phyloP scores from a whole-genome alignment of 257 asterid species.

The Paraleonurus japonicus region DNA sequence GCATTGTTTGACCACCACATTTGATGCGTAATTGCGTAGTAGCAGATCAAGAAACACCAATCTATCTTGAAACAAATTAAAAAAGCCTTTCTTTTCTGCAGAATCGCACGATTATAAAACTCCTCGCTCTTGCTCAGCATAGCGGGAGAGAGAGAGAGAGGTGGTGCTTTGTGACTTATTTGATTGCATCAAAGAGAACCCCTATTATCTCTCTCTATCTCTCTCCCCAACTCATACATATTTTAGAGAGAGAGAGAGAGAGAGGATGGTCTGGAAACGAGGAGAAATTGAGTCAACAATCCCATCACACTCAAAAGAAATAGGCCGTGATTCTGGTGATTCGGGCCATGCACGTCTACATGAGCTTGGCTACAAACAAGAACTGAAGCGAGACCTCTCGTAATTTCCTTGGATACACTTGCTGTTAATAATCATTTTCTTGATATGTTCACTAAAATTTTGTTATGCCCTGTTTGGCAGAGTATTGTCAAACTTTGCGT shows the following conservation, averaged over 20 bases:
- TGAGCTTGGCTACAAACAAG: conserved; percentile 96
- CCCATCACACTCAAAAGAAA: conserved; percentile 34
- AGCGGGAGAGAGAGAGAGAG: not conserved
- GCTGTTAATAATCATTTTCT: not conserved
- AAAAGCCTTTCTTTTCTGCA: not conserved
- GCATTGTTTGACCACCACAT: not conserved
- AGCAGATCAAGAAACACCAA: not conserved
- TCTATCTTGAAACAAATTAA: not conserved
- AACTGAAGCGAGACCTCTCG: conserved; percentile 99
- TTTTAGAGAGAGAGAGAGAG: not conserved
- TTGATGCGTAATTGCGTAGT: too few species aligned
- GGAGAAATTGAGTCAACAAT: conserved; percentile 31
- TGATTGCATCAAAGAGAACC: not conserved
- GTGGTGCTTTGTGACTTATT: not conserved
- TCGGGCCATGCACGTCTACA: conserved; percentile 83
- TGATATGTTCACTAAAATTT: not conserved
- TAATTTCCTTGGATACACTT: conserved; percentile 29
- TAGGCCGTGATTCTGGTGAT: conserved; percentile 39
- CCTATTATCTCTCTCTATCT: not conserved
- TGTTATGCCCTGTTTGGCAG: conserved; percentile 35
- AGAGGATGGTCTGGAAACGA: conserved; percentile 41
- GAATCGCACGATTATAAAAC: not conserved
- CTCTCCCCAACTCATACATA: not conserved
- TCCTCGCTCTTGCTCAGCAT: not conserved
- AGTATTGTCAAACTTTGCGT: conserved; percentile 83